A percentile compares a stretch with the other conserved stretches of the same genome.
phyloP scores from a whole-genome alignment of 2,329 filamentous ascomycete species.

The Leptographium radiaticola region DNA sequence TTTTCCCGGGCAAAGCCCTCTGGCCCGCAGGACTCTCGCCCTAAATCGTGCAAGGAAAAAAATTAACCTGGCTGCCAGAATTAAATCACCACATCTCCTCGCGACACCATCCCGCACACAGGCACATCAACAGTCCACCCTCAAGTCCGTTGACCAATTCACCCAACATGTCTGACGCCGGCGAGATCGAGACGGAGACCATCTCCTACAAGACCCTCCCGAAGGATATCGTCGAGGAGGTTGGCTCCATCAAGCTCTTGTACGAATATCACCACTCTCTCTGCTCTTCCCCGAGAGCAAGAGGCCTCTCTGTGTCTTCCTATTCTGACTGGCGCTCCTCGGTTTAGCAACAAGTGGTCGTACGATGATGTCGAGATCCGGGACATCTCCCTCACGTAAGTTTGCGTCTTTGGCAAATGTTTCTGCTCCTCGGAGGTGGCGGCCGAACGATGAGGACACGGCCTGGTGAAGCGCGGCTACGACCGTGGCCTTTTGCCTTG shows the following conservation, averaged over 20 bases:
- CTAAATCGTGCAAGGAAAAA: conserved; percentile 1
- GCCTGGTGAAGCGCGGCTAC: not conserved
- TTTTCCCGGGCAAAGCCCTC: conserved; percentile 1
- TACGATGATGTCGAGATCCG: conserved; percentile 99
- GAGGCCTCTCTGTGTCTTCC: not conserved
- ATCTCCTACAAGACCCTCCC: conserved; percentile 67
- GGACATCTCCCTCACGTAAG: conserved; percentile 99
- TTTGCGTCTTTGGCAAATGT: not conserved
- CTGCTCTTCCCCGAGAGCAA: not conserved
- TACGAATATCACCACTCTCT: conserved; percentile 4
- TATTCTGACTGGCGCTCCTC: conserved; percentile 5
- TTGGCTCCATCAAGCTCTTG: conserved; percentile 89
- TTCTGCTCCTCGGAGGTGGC: not conserved
- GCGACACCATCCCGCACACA: conserved; percentile 3
- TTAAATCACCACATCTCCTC: not conserved
- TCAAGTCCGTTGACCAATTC: conserved; percentile 13
- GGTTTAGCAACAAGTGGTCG: conserved; percentile 58
- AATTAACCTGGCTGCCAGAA: not conserved
- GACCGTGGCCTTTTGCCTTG: not conserved
- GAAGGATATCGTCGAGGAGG: conserved; percentile 82
- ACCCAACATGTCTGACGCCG: conserved; percentile 79
- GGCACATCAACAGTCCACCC: conserved; percentile 9
- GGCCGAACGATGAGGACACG: not conserved
- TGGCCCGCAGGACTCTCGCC: not conserved
- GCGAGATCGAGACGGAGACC: conserved; percentile 86